Evolutionary conservation across 2,329 filamentous ascomycete genomes (phyloP).

Genomic region (Aspergillus ruber): DNA sequence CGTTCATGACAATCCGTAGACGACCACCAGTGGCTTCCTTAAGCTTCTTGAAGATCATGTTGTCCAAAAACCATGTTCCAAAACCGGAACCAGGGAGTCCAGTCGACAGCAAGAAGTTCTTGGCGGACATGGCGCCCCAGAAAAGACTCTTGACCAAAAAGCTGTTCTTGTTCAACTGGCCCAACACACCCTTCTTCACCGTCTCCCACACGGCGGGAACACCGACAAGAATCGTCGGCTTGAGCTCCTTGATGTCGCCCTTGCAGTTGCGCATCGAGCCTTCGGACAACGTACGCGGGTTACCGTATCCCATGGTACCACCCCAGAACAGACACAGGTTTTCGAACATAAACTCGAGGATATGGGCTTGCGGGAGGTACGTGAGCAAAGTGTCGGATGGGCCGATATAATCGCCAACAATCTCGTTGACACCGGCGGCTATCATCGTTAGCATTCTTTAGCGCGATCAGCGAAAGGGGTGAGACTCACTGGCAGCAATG

Average conservation of each 20-base stretch:
- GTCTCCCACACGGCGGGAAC: slow-evolving; percentile 97
- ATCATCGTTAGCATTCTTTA: slow-evolving; percentile 7
- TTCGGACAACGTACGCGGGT: slow-evolving; percentile 81
- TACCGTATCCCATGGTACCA: slow-evolving; percentile 88
- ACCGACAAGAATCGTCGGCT: slow-evolving; percentile 83
- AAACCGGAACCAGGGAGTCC: slow-evolving; percentile 43
- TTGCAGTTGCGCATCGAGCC: slow-evolving; percentile 78
- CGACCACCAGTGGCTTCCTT: slow-evolving; percentile 82
- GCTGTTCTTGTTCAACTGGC: slow-evolving; percentile 67
- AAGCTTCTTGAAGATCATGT: slow-evolving; percentile 84
- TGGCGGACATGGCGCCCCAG: slow-evolving; percentile 58
- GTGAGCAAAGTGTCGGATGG: slow-evolving; percentile 75
- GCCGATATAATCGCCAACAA: slow-evolving; percentile 71
- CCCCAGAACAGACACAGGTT: slow-evolving; percentile 85
- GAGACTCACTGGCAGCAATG: slow-evolving; percentile 62
- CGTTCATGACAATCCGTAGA: slow-evolving; percentile 87
- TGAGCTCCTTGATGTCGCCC: slow-evolving; percentile 88
- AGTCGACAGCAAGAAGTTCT: slow-evolving; percentile 52
- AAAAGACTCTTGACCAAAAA: slow-evolving; percentile 71
- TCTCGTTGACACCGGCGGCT: slow-evolving; percentile 73
- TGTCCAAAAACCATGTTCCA: slow-evolving; percentile 65
- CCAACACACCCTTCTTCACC: slow-evolving; percentile 86
- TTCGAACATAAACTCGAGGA: slow-evolving; percentile 93
- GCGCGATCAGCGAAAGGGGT: background rate
- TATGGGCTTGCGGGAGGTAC: slow-evolving; percentile 91